A percentile compares a stretch with the other conserved stretches of the same genome.
Conservation (phyloP, 192 early-diverging fungal species). For the Allomyces macrogynus region DNA sequence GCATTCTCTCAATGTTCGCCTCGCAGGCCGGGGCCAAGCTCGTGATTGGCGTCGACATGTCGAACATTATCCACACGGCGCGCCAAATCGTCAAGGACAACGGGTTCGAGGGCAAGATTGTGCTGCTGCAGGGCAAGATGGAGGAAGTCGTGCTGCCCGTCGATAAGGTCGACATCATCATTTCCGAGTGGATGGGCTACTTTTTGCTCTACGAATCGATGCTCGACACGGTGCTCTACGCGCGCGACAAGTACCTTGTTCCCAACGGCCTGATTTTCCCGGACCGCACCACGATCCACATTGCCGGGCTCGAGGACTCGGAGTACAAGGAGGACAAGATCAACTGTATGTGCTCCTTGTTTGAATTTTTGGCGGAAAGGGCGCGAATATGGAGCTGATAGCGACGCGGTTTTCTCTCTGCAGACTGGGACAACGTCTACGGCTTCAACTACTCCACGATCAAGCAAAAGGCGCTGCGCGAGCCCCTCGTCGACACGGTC, state of each 20-base stretch:
- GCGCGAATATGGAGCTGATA: not conserved
- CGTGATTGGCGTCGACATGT: slow-evolving; percentile 93
- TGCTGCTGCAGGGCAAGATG: slow-evolving; percentile 88
- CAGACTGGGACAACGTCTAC: slow-evolving; percentile 74
- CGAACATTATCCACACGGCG: slow-evolving; percentile 91
- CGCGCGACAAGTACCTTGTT: slow-evolving; percentile 74
- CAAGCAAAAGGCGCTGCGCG: slow-evolving; percentile 61
- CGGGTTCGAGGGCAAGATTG: slow-evolving; percentile 66
- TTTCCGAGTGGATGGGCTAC: slow-evolving; percentile 99
- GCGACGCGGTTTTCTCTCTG: not conserved
- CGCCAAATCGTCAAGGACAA: slow-evolving; percentile 86
- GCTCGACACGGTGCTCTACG: slow-evolving; percentile 97
- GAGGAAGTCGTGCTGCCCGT: slow-evolving; percentile 89
- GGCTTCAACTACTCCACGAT: slow-evolving; percentile 95
- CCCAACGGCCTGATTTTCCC: slow-evolving; percentile 82
- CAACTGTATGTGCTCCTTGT: slow-evolving; percentile 30
- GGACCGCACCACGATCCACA: slow-evolving; percentile 64
- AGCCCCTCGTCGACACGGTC: slow-evolving; percentile 92
- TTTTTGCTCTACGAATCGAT: slow-evolving; percentile 95
- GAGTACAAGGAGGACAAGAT: slow-evolving; percentile 85
- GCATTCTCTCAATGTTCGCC: slow-evolving; percentile 97
- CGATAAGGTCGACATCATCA: slow-evolving; percentile 94
- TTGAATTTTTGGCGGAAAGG: slow-evolving; percentile 2
- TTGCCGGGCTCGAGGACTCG: slow-evolving; percentile 82
- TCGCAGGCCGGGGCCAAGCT: slow-evolving; percentile 95